phyloP scores from a whole-genome alignment of 805 yeast species.

The Kuraishia borneana region DNA sequence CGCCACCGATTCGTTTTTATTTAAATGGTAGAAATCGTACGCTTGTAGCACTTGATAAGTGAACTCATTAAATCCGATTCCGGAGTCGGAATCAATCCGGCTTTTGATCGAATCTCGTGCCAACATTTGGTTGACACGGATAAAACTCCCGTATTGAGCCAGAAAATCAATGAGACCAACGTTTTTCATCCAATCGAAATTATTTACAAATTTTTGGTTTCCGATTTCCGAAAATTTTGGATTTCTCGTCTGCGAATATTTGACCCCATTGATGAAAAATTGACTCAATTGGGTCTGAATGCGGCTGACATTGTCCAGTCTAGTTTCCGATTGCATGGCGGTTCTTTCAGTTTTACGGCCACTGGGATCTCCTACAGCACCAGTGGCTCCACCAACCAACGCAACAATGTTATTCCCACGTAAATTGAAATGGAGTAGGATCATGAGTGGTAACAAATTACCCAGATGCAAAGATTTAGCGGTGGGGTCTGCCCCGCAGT shows the following conservation, averaged over 20 bases:
- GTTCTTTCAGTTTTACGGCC: constrained; percentile 75
- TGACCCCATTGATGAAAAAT: constrained; percentile 52
- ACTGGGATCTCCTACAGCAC: constrained; percentile 93
- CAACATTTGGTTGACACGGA: constrained; percentile 79
- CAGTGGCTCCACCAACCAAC: constrained; percentile 92
- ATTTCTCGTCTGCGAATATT: constrained; percentile 46
- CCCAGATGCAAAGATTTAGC: constrained; percentile 88
- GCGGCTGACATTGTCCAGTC: constrained; percentile 43
- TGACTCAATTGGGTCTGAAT: constrained; percentile 51
- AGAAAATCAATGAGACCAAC: constrained; percentile 70
- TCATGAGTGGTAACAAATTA: constrained; percentile 78
- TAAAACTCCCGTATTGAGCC: constrained; percentile 62
- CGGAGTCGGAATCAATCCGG: constrained; percentile 55
- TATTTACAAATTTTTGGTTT: constrained; percentile 32
- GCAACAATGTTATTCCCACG: constrained; percentile 82
- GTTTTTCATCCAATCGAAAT: constrained; percentile 78
- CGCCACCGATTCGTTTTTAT: constrained; percentile 42
- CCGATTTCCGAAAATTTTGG: constrained; percentile 9
- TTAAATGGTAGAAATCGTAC: constrained; percentile 80
- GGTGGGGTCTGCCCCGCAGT: constrained; percentile 96
- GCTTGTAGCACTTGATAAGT: constrained; percentile 91
- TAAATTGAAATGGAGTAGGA: constrained; percentile 69
- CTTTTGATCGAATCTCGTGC: constrained; percentile 80
- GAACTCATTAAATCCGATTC: constrained; percentile 90
- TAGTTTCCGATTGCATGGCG: constrained; percentile 36